Conservation (phyloP, 2,329 filamentous ascomycete genomes). For the Cercospora citrullina region DNA sequence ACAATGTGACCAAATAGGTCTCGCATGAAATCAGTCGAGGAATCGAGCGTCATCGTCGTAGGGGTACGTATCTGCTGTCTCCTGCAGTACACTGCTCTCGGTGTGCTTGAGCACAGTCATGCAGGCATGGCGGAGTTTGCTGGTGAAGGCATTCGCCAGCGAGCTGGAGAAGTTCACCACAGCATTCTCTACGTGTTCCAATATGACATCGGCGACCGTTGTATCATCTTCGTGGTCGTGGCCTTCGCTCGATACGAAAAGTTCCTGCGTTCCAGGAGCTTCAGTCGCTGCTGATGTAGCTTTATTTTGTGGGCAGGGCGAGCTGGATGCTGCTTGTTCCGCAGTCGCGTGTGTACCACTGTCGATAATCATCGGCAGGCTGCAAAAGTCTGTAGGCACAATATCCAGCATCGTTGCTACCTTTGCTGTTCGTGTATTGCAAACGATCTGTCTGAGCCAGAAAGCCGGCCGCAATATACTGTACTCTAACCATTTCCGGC, state of each 20-base stretch:
- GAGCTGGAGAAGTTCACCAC: conserved; percentile 21
- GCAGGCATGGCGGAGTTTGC: conserved; percentile 33
- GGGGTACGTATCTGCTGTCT: conserved; percentile 21
- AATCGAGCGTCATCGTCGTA: conserved; percentile 36
- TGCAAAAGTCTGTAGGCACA: conserved; percentile 9
- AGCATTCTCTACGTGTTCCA: conserved; percentile 23
- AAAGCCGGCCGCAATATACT: background rate
- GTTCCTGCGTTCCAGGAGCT: background rate
- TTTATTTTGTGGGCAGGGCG: background rate
- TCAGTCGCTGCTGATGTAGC: background rate
- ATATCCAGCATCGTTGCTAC: conserved; percentile 2
- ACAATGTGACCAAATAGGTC: conserved; percentile 37
- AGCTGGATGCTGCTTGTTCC: background rate
- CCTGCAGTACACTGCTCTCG: conserved; percentile 21
- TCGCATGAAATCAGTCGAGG: conserved; percentile 29
- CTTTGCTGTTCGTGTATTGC: background rate
- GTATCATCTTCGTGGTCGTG: conserved; percentile 9
- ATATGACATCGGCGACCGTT: conserved; percentile 23
- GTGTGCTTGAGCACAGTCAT: conserved; percentile 34
- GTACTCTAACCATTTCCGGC: background rate
- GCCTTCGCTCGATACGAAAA: background rate
- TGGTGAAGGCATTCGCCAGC: conserved; percentile 26
- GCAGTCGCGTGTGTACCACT: conserved; percentile 9
- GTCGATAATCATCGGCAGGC: conserved; percentile 32
- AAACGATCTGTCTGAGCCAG: background rate